Evolutionary conservation across 768 basidiomycete species (phyloP).

Genomic region (Trametes cinnabarina): DNA sequence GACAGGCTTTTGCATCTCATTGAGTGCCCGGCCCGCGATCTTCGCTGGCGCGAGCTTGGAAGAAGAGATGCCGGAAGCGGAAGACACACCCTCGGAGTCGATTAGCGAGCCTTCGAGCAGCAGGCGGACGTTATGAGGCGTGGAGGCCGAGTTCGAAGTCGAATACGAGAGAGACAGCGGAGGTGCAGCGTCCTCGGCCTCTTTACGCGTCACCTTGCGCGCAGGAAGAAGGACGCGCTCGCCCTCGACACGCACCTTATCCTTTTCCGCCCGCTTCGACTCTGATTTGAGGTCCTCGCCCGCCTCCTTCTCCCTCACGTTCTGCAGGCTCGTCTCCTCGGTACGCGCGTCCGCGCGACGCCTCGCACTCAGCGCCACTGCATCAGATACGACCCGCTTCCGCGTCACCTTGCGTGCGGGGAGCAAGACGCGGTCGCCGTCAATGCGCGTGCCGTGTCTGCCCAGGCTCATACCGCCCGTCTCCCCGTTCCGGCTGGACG

Average conservation of each 20-base stretch:
- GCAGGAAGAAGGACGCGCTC: conserved; percentile 12
- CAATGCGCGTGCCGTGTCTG: conserved; percentile 5
- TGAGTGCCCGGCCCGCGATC: neutral
- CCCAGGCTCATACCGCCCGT: neutral
- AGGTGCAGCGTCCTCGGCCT: neutral
- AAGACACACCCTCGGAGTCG: neutral
- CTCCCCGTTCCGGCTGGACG: neutral
- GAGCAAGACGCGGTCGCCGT: conserved; percentile 15
- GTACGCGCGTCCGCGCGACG: neutral
- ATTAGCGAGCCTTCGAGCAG: neutral
- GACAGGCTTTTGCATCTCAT: neutral
- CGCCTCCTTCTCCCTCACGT: neutral
- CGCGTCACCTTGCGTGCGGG: conserved; percentile 14
- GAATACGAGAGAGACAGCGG: neutral
- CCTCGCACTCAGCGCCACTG: neutral
- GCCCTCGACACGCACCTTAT: conserved; percentile 1
- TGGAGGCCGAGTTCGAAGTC: neutral
- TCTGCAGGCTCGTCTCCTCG: neutral
- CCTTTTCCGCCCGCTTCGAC: neutral
- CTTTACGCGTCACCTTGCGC: conserved; percentile 7
- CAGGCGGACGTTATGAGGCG: neutral
- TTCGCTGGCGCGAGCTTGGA: neutral
- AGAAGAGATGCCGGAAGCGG: neutral
- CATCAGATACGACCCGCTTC: neutral
- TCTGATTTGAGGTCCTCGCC: neutral